These are phyloP conservation scores for Teratosphaeria nubilosa DNA, from an alignment of 2,329 filamentous ascomycete species.

Conservation along the genomic window DNA sequence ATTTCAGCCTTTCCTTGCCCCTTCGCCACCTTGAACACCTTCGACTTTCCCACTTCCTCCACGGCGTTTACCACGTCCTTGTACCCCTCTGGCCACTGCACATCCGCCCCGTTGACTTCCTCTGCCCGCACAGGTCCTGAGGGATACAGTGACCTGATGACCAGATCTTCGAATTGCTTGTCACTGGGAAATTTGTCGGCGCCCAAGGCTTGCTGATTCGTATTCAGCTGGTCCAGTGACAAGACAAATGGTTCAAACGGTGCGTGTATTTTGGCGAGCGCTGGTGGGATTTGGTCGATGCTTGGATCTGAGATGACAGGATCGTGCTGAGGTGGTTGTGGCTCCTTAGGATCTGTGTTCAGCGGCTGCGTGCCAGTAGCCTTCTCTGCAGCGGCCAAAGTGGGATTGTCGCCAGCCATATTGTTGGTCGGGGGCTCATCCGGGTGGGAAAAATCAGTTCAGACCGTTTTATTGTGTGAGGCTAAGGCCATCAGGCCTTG, in stretches of 20 bases:
- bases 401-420: slow-evolving; percentile 5
- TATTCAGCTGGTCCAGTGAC: slow-evolving; percentile 4
- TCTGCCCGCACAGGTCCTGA: slow-evolving; percentile 8
- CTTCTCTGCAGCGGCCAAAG: slow-evolving; percentile 2
- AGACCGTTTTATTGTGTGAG: no score
- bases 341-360: slow-evolving; percentile 2
- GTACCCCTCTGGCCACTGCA: slow-evolving; percentile 3
- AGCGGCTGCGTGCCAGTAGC: slow-evolving; percentile 6
- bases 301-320: slow-evolving; percentile 1
- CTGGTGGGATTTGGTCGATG: slow-evolving; percentile 4
- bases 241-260: slow-evolving; percentile 6
- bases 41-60: slow-evolving; percentile 1
- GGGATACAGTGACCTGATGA: slow-evolving; percentile 3
- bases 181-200: slow-evolving; percentile 1
- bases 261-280: slow-evolving; percentile 3
- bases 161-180: slow-evolving; percentile 8
- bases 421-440: not conserved
- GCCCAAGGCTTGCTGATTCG: slow-evolving; percentile 3
- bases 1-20: slow-evolving; percentile 6
- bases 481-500: no score
- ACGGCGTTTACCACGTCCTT: slow-evolving; percentile 3
- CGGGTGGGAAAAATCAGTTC: not conserved
- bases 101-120: not conserved
- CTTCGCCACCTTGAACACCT: slow-evolving; percentile 6
- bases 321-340: slow-evolving; percentile 8